These are phyloP conservation scores for Malbranchea zuffiana DNA, from an alignment of 2,329 filamentous ascomycete species.

Conservation along the genomic window DNA sequence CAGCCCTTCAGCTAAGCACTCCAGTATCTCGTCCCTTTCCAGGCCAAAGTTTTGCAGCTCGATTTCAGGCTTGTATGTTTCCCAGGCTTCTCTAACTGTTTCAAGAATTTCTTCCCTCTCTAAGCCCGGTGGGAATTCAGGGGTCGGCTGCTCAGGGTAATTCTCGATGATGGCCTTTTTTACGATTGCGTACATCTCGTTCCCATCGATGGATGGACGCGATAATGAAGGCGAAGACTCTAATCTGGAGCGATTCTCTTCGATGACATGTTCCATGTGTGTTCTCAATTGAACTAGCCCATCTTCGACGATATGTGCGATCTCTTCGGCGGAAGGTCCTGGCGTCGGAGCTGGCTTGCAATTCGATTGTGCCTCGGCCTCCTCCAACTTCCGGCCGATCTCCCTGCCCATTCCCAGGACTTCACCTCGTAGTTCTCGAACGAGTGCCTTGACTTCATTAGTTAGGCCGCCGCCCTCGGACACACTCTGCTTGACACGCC, in stretches of 20 bases:
- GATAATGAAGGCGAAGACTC: constrained; percentile 56
- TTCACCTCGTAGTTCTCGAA: constrained; percentile 81
- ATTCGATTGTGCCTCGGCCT: constrained; percentile 44
- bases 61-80: constrained; percentile 87
- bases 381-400: constrained; percentile 66
- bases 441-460: constrained; percentile 80
- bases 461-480: constrained; percentile 79
- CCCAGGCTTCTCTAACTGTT: constrained; percentile 82
- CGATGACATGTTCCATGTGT: constrained; percentile 69
- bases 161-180: constrained; percentile 57
- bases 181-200: constrained; percentile 77
- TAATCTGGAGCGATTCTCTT: constrained; percentile 61
- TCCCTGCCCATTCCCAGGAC: constrained; percentile 91
- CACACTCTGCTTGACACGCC: constrained; percentile 83
- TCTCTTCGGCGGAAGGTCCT: constrained; percentile 52
- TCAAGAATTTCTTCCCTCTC: constrained; percentile 75
- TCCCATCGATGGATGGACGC: constrained; percentile 58
- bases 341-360: constrained; percentile 37
- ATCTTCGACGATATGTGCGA: constrained; percentile 66
- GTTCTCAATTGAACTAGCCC: constrained; percentile 71
- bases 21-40: constrained; percentile 79
- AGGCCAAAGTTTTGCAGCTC: constrained; percentile 82
- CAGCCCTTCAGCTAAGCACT: constrained; percentile 75
- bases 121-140: constrained; percentile 41
- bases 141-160: constrained; percentile 46